Base-by-base conservation (phyloP, 331 rosid genomes). In the Cydonia oblonga region DNA sequence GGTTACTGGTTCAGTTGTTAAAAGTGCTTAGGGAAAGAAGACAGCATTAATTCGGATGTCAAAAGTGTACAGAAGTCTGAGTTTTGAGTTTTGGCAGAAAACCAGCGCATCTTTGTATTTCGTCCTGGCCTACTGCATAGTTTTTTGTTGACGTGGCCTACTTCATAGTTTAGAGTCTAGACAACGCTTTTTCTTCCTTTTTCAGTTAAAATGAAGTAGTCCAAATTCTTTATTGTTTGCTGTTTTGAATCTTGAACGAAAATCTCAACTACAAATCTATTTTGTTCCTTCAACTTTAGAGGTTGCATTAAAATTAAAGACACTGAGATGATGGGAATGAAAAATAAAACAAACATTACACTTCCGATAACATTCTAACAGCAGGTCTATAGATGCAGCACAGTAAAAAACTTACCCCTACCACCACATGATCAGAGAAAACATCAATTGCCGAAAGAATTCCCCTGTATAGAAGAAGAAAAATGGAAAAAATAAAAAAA, bases 371-470 rank as follows among this genome's bases (percentile, higher is more conserved):
- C 20, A 16, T 49, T 20, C 72, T 46, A 49, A 40, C 53, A 53
- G 64, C 53, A 46, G 1, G 53, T 46, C 53, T 46, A 60, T n/a
- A 60, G 59, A 69, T 53, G 66, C 38, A 56, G 33, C 60, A 75
- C 33, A 62, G 32, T 63, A 26, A 42, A 38, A 57, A 85, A 87
- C 99, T 91, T 88, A 95, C 99, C 93, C 97, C 98, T 71, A 89
- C 96, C 83, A 95, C 74, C 62, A 81, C 79, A 79, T 95, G 92
- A 26, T 69, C 89, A 80, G 92, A 84, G 81, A 95, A 89, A 78
- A 89, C 88, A 79, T 89, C 97, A 70, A 91, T 74, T 80, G 98
- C 98, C 8, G 97, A 86, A 76, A 95, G 95, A 76, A 95, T 91
- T 69, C 96, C 98, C 84, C 97, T 95, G 93, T 76, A 79, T 72